Evolutionary conservation across 192 early-diverging fungal species (phyloP).

Genomic region (Coemansia sp.): DNA sequence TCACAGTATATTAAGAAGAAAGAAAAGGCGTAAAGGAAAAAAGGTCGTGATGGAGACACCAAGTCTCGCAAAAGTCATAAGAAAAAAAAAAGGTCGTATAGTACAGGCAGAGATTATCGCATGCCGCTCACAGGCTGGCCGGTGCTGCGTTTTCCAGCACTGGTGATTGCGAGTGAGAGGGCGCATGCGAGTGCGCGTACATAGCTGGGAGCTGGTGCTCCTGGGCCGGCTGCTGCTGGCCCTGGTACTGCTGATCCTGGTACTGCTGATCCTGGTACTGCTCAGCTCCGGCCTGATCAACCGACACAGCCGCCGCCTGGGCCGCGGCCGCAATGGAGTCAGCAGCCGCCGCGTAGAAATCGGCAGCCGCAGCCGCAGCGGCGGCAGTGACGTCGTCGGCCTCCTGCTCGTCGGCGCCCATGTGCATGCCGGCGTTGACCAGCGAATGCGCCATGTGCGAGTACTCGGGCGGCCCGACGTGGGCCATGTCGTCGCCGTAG

Average conservation of each 20-base stretch:
- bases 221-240: background rate
- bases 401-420: background rate
- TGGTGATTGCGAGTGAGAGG: background rate
- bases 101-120: background rate
- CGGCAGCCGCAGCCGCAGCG: conserved; percentile 17
- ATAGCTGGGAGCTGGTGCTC: background rate
- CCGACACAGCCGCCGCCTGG: background rate
- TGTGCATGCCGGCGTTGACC: conserved; percentile 5
- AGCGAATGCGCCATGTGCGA: conserved; percentile 24
- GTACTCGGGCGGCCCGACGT: conserved; percentile 8
- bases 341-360: background rate
- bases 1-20: no score
- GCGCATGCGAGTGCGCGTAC: background rate
- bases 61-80: background rate
- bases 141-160: background rate
- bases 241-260: background rate
- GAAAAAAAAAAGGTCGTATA: background rate
- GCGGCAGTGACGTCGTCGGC: conserved; percentile 10
- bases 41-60: background rate
- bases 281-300: background rate
- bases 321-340: background rate
- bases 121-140: background rate
- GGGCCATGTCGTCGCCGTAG: background rate
- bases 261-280: background rate
- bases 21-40: background rate